Base-by-base conservation (phyloP, 2,329 filamentous ascomycete genomes). In the Colletotrichum sp. region DNA sequence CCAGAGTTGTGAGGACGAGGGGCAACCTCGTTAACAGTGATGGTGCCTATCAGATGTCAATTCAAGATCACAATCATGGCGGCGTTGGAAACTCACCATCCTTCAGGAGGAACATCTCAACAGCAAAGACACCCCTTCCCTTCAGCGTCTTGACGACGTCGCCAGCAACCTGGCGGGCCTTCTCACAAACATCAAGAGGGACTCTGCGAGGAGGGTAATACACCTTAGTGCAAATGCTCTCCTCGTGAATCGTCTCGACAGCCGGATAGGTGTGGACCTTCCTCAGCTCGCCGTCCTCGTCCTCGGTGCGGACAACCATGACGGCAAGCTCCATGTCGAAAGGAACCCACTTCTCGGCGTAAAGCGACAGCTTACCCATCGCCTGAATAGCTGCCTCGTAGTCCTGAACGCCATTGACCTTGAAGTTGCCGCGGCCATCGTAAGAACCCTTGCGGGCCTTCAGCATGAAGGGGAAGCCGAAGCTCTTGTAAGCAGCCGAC, bases 241-340 rank as follows among this genome's bases (percentile, higher is more conserved):
- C 95, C 85, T 98, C 95, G 80, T 99, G 97, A 34, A 99, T 91
- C 1, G 96, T 99, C 87, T 99, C 97, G 3, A 98, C 96, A 0
- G 94, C 94, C 1, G 97, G 96, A 82, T 97, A 99, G 6, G 96
- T 92, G 36, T 96, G 87, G 15, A 90, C 84, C 16, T 83, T 83
- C 75, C 86, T 89, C 10, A 89, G 83, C 16, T 85, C 85, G 1
- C 90, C 90, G 4, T 87, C 83, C 60, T 88, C 86, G 79, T 98
- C 93, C 81, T 96, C 94, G 1, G 95, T 98, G 81, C 98, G 95
- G 73, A 99, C 92, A 10, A 98, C 96, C 93, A 99, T 98, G 79
- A 98, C 96, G 7, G 97, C 95, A 69, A 99, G 88, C 86, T 99
- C 96, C 86, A 94, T 93, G 80, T 90, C 90, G 85, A 98, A 99